Evolutionary conservation across 495 filamentous ascomycete genomes (phyloP).

Genomic region (Hypoxylon fragiforme): DNA sequence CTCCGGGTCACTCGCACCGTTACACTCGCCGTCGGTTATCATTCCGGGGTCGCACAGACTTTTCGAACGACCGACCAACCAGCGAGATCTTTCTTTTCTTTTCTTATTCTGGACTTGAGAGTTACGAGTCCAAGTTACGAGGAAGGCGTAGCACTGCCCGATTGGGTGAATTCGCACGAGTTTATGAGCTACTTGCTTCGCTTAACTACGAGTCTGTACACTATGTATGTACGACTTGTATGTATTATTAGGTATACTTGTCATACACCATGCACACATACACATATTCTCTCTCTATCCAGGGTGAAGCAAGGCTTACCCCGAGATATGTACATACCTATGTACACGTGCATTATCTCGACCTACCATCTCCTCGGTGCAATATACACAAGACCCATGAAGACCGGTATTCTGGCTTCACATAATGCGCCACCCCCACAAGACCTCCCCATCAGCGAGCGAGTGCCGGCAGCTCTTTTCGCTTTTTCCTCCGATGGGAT

Average conservation of each 20-base stretch:
- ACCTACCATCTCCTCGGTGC: slow-evolving; percentile 9
- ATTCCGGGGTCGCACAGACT: slow-evolving; percentile 22
- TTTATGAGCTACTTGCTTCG: too few species aligned
- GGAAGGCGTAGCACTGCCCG: background rate
- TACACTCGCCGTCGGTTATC: slow-evolving; percentile 27
- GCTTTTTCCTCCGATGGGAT: background rate
- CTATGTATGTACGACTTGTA: background rate
- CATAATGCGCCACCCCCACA: slow-evolving; percentile 23
- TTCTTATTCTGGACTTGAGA: too few species aligned
- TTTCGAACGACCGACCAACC: slow-evolving; percentile 19
- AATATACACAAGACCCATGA: slow-evolving; percentile 18
- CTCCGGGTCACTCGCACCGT: slow-evolving; percentile 17
- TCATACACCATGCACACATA: too few species aligned
- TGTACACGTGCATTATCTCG: slow-evolving; percentile 7
- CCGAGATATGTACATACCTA: slow-evolving; percentile 20
- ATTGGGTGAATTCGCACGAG: slow-evolving; percentile 7
- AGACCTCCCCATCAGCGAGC: background rate
- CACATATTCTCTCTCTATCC: slow-evolving; percentile 3
- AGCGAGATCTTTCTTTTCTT: background rate
- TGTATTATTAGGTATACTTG: too few species aligned
- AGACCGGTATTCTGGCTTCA: slow-evolving; percentile 12
- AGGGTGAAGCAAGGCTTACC: slow-evolving; percentile 22
- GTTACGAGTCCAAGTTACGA: too few species aligned
- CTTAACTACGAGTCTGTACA: too few species aligned
- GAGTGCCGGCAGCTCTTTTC: slow-evolving; percentile 14